phyloP scores from a whole-genome alignment of 371 early-diverging fungal genomes.

The Blakeslea trispora region DNA sequence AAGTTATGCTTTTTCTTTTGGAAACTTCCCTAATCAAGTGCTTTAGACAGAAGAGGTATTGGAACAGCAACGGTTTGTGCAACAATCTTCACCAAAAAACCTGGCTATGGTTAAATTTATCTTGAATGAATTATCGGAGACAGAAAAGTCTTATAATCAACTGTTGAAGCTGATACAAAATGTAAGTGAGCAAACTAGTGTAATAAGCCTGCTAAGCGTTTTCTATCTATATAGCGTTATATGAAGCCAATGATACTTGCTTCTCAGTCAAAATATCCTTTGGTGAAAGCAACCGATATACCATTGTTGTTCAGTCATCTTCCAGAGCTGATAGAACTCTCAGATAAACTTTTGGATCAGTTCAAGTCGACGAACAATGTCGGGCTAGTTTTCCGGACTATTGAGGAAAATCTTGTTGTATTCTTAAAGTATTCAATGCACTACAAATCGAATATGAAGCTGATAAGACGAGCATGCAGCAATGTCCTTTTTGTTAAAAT shows the following conservation, averaged over 20 bases:
- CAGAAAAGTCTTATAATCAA: slow-evolving; percentile 36
- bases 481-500: slow-evolving; percentile 45
- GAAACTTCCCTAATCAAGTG: not conserved
- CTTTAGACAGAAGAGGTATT: slow-evolving; percentile 13
- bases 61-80: slow-evolving; percentile 27
- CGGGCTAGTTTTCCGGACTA: slow-evolving; percentile 29
- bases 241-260: slow-evolving; percentile 41
- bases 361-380: slow-evolving; percentile 26
- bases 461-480: slow-evolving; percentile 40
- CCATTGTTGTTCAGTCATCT: slow-evolving; percentile 42
- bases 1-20: not conserved
- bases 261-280: slow-evolving; percentile 25
- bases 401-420: slow-evolving; percentile 34
- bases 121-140: slow-evolving; percentile 25
- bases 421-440: slow-evolving; percentile 51
- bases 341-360: slow-evolving; percentile 26
- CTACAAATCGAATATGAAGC: slow-evolving; percentile 41
- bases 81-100: slow-evolving; percentile 20
- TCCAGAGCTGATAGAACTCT: slow-evolving; percentile 35
- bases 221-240: slow-evolving; percentile 24
- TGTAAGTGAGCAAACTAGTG: slow-evolving; percentile 15
- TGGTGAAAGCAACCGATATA: slow-evolving; percentile 38
- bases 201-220: not conserved
- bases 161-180: slow-evolving; percentile 35
- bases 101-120: slow-evolving; percentile 26